Conservation (phyloP, 2,329 filamentous ascomycete species). For the Hypoxylon sp. region DNA sequence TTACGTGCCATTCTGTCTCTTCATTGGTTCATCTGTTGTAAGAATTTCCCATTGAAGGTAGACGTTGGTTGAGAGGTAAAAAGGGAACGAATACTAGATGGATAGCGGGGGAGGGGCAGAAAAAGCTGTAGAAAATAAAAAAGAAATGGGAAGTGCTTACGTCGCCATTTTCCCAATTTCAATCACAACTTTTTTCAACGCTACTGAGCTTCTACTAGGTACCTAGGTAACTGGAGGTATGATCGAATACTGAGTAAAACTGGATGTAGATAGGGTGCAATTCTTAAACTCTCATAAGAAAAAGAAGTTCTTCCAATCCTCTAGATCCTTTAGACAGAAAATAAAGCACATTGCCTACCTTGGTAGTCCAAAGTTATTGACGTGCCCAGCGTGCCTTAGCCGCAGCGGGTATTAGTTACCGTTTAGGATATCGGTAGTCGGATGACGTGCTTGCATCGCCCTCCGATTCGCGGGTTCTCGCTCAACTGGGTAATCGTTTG, state of each 20-base stretch:
- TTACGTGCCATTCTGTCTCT: not conserved
- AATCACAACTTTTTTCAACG: constrained; percentile 5
- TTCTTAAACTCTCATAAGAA: constrained; percentile 20
- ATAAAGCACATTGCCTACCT: not conserved
- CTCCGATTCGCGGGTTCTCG: constrained; percentile 43
- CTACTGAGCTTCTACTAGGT: not conserved
- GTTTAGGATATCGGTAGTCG: constrained; percentile 43
- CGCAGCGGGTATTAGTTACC: constrained; percentile 39
- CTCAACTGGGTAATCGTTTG: constrained; percentile 35
- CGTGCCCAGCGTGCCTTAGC: constrained; percentile 25
- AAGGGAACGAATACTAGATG: constrained; percentile 9
- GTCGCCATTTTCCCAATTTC: constrained; percentile 51
- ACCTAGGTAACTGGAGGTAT: constrained; percentile 13
- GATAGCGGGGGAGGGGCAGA: constrained; percentile 52
- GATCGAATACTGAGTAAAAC: constrained; percentile 2
- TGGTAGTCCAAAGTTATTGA: constrained; percentile 14
- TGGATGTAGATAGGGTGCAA: not conserved
- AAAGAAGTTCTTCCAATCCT: not conserved
- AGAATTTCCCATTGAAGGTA: not conserved
- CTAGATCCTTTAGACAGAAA: not conserved
- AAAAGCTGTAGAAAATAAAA: constrained; percentile 20
- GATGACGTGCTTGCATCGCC: constrained; percentile 44
- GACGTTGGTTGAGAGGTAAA: constrained; percentile 1
- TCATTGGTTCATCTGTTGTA: not conserved
- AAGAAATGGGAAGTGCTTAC: constrained; percentile 45